Percentiles rank a stretch among this genome's conserved stretches.
Evolutionary conservation across 2,329 filamentous ascomycete genomes (phyloP).

Genomic region (Cryphonectria radicalis): DNA sequence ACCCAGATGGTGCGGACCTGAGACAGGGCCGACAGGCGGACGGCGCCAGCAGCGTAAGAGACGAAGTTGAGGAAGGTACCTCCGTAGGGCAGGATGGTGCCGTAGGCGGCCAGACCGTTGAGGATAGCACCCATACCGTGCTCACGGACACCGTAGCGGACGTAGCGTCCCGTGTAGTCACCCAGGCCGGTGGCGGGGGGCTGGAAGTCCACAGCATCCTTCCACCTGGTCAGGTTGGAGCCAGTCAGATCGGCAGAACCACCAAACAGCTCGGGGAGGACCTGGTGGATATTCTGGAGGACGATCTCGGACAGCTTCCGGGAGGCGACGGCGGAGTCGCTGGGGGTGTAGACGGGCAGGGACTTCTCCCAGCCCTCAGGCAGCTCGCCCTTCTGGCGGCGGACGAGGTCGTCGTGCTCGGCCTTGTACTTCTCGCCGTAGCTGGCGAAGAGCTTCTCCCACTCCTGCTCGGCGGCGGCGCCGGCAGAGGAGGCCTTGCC

Average conservation of each 20-base stretch:
- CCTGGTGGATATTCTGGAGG: slow-evolving; percentile 81
- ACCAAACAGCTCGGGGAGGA: slow-evolving; percentile 87
- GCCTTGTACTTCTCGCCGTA: slow-evolving; percentile 79
- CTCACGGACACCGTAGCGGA: slow-evolving; percentile 91
- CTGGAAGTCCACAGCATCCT: slow-evolving; percentile 97
- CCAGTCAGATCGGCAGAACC: slow-evolving; percentile 97
- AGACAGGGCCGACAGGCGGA: slow-evolving; percentile 91
- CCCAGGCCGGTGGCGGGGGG: slow-evolving; percentile 83
- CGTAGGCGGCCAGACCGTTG: slow-evolving; percentile 95
- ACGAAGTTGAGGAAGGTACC: slow-evolving; percentile 99
- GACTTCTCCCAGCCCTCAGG: slow-evolving; percentile 96
- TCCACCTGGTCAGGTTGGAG: slow-evolving; percentile 99
- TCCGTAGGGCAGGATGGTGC: slow-evolving; percentile 88
- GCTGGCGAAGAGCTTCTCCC: slow-evolving; percentile 90
- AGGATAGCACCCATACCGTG: slow-evolving; percentile 91
- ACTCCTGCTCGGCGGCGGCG: slow-evolving; percentile 88
- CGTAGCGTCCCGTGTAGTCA: slow-evolving; percentile 88
- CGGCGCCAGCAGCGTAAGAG: slow-evolving; percentile 92
- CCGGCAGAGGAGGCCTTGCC: slow-evolving; percentile 83
- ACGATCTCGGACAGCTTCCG: slow-evolving; percentile 97
- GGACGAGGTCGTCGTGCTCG: slow-evolving; percentile 79
- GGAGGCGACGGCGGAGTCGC: slow-evolving; percentile 83
- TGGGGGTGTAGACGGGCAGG: slow-evolving; percentile 87
- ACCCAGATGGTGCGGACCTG: slow-evolving; percentile 92
- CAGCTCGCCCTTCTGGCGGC: slow-evolving; percentile 80